These are phyloP conservation scores for Hypericum perforatum DNA, from an alignment of 345 rosid species.

Conservation along the genomic window DNA sequence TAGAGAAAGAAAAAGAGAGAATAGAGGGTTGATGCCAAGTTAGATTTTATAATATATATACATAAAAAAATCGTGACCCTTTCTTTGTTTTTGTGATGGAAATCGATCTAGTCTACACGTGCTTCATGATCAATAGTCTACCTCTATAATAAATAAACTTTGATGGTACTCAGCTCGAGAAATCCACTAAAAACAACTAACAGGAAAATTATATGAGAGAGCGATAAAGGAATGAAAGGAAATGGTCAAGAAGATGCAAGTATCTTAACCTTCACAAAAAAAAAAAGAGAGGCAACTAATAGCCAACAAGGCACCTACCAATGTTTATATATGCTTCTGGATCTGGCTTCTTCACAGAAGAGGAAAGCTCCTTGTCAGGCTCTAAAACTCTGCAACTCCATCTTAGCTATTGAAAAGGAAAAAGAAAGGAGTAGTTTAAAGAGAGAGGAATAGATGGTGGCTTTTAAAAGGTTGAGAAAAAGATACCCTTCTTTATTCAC, in stretches of 20 bases:
- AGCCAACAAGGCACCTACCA: constrained; percentile 10
- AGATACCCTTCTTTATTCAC: constrained; percentile 40
- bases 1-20: not conserved
- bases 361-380: constrained; percentile 44
- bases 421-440: constrained; percentile 18
- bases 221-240: too few relatives aligned
- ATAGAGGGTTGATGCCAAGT: constrained; percentile 8
- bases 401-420: constrained; percentile 26
- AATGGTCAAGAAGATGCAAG: too few relatives aligned
- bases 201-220: too few relatives aligned
- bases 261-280: too few relatives aligned
- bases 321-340: too few relatives aligned
- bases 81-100: constrained; percentile 57
- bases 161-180: too few relatives aligned
- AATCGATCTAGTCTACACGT: constrained; percentile 67
- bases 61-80: too few relatives aligned
- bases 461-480: constrained; percentile 31
- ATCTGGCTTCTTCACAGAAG: constrained; percentile 2
- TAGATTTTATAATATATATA: too few relatives aligned
- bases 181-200: too few relatives aligned
- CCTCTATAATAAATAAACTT: too few relatives aligned
- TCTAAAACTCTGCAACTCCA: constrained; percentile 52
- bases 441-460: constrained; percentile 17
- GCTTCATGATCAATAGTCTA: constrained; percentile 74
- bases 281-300: not conserved